Base-by-base conservation (phyloP, 2,329 filamentous ascomycete species). In the Xylaria sp. region DNA sequence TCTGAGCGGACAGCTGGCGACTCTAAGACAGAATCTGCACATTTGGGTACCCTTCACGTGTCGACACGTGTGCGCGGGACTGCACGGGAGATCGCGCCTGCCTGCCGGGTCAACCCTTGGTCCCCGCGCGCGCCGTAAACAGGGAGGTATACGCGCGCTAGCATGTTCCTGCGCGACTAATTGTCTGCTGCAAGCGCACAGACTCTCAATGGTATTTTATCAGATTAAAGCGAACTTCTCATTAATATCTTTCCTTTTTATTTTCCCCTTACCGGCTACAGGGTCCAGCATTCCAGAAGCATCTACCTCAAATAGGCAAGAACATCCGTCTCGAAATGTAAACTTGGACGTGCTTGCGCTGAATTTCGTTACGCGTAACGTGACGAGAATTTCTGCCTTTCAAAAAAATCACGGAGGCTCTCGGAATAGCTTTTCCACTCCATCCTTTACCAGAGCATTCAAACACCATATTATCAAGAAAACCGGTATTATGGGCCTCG, bases 401-500 rank as follows among this genome's bases (percentile, higher is more conserved):
- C 70, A 71, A 33, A 33, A 28, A 28, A 28, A 28, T 28, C 0
- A 70, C 72, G 74, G 68, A 9, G 74, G 74, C 9, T 28, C 61
- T 44, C 15, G 17, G 56, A 51, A 40, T 38, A 33, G 53, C 56
- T 51, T n/a, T 20, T 33, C 44, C 40, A 76, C 17, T 59, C 26
- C 44, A 9, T 57, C 85, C 28, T 84, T 80, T 63, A 68, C 82
- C 68, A 86, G 88, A 69, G 78, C 89, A 20, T 77, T 83, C 13
- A 87, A 87, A 60, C 81, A 82, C 0, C 78, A 77, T 13, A 77
- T 77, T 1, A 84, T 88, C 70, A 46, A 23, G 2, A 23, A 23
- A 79, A 83, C 44, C 89, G 86, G 81, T 82, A 0, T 79, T 89
- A 15, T 73, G 72, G 7, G 72, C 69, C 0, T 81, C 82, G 0